phyloP scores from a whole-genome alignment of 208 protist genomes.

The Acanthamoeba royreba region DNA sequence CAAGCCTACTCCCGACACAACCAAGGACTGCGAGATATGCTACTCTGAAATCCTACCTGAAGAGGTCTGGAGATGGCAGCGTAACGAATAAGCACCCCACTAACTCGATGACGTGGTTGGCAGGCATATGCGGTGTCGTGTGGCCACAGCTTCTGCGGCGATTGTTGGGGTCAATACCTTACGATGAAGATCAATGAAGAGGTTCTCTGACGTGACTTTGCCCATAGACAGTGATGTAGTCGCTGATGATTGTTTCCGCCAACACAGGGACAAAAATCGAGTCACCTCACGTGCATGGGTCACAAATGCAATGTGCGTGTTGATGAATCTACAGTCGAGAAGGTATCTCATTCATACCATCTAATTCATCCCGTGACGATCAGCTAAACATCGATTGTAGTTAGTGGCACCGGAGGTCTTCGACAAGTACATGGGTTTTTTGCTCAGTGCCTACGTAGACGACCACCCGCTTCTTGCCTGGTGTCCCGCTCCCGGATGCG shows the following conservation, averaged over 20 bases:
- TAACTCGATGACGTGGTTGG: too few relatives aligned
- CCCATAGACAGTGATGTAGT: neutral
- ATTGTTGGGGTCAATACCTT: neutral
- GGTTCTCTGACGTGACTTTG: neutral
- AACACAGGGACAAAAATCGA: neutral
- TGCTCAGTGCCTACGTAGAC: neutral
- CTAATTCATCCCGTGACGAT: too few relatives aligned
- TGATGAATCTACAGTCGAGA: neutral
- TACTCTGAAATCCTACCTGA: neutral
- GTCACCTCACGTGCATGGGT: neutral
- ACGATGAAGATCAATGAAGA: conserved; percentile 20
- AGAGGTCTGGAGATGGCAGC: too few relatives aligned
- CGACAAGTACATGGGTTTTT: neutral
- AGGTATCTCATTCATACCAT: too few relatives aligned
- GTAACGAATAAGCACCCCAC: too few relatives aligned
- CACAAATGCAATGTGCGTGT: conserved; percentile 28
- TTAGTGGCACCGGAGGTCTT: neutral
- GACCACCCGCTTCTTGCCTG: neutral
- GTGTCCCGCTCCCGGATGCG: neutral
- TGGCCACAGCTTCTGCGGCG: neutral
- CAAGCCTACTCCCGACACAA: neutral
- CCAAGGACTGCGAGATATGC: conserved; percentile 22
- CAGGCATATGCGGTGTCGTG: neutral
- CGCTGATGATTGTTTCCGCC: too few relatives aligned
- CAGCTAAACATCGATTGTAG: neutral